These are phyloP conservation scores for Metschnikowia baotianmanensis DNA, from an alignment of 805 yeast genomes.

Conservation along the genomic window DNA sequence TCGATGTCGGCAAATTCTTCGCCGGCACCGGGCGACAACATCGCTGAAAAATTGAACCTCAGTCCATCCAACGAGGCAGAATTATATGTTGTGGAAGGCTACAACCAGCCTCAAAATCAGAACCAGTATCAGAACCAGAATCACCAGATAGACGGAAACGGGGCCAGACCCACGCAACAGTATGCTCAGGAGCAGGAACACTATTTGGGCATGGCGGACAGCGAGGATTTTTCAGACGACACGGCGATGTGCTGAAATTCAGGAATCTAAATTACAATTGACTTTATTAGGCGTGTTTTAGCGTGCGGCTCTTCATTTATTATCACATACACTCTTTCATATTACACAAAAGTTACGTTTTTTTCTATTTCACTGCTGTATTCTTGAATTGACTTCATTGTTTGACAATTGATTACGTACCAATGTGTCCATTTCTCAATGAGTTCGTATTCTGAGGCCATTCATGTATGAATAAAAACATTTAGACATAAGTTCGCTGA, in stretches of 20 bases:
- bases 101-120: constrained; percentile 16
- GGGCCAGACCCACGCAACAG: constrained; percentile 11
- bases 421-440: no score
- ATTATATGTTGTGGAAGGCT: constrained; percentile 36
- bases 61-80: constrained; percentile 42
- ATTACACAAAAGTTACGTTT: neutral
- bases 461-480: no score
- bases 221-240: constrained; percentile 19
- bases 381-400: no score
- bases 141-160: neutral
- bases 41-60: no score
- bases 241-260: constrained; percentile 11
- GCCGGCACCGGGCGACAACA: constrained; percentile 18
- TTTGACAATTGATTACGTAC: no score
- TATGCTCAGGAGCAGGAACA: constrained; percentile 35
- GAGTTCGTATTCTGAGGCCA: no score
- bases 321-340: neutral
- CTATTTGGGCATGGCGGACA: constrained; percentile 37
- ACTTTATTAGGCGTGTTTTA: neutral
- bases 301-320: neutral
- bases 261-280: no score
- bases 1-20: constrained; percentile 16
- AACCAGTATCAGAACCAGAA: no score
- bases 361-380: no score
- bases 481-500: no score